Base-by-base conservation (phyloP, 768 basidiomycete genomes). In the Mycena maculata region DNA sequence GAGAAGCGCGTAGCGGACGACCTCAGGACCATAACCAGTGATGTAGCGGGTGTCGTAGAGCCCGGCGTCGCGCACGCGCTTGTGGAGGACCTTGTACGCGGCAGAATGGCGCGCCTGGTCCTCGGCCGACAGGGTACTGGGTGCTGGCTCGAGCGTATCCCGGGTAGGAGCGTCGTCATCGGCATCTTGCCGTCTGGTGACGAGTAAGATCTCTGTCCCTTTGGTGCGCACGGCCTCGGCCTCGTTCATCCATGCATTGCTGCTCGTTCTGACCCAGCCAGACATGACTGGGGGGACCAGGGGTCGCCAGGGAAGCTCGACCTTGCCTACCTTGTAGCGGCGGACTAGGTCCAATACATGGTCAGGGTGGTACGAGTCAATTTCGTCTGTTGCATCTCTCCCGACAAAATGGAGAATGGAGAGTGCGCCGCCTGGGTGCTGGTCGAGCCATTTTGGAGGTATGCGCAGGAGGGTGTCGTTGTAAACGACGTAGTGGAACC, bases 401-500 rank as follows among this genome's bases (percentile, higher is more conserved):
- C 97, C 98, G 44, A 98, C 90, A 73, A 96, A 98, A 80, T 99
- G 98, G 27, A 97, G 88, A 63, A 99, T 88, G 16, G 95, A 86
- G 53, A 98, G 90, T 5, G 87, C 78, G 41, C 97, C 96, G 45
- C 98, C 98, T 0, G 98, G 98, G 76, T 99, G 97, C 5, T 87
- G 83, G 5, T 86, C 79, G n/a, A 96, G 88, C 96, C 96, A 98
- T 16, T 82, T 76, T 13, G 82, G 78, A 8, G 94, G 88, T 16
- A 95, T 87, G 50, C 85, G 85, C 55, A 91, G 85, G 71, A 91
- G 86, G 62, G 84, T 80, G 73, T 83, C 83, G 74, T 85, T 80
- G 82, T 91, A 91, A 67, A 97, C 84, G 82, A 97, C 83, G 75
- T 96, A 88, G 60, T 80, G 78, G 62, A 94, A 89, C 50, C 95